A percentile compares a stretch with the other conserved stretches of the same genome.
Conservation (phyloP, 2,329 filamentous ascomycete genomes). For the Paecilomyces sp. region DNA sequence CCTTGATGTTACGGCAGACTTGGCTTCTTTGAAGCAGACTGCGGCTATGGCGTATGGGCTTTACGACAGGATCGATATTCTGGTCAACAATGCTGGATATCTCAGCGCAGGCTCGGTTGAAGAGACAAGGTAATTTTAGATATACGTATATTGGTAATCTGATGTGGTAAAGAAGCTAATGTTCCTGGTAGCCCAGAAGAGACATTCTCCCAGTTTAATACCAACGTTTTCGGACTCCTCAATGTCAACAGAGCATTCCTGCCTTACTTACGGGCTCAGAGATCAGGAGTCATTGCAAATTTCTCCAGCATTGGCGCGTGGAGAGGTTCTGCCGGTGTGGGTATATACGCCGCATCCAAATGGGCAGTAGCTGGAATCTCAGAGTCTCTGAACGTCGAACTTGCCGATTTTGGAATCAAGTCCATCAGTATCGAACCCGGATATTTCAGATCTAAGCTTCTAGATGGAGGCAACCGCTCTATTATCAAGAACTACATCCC, state of each 20-base stretch:
- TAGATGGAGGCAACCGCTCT: constrained; percentile 1
- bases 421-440: constrained; percentile 12
- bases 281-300: constrained; percentile 28
- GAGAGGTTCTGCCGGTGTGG: constrained; percentile 16
- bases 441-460: constrained; percentile 11
- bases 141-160: background rate
- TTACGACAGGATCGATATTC: constrained; percentile 22
- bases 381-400: constrained; percentile 2
- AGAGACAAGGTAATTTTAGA: constrained; percentile 15
- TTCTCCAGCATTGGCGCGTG: constrained; percentile 27
- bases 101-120: constrained; percentile 19
- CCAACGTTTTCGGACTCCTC: constrained; percentile 32
- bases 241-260: constrained; percentile 29
- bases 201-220: constrained; percentile 22
- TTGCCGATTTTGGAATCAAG: constrained; percentile 10
- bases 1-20: constrained; percentile 17
- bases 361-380: background rate
- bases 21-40: constrained; percentile 11
- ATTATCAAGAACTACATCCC: background rate
- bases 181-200: constrained; percentile 9
- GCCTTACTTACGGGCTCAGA: constrained; percentile 26
- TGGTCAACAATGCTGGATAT: constrained; percentile 29
- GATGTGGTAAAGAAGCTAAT: background rate
- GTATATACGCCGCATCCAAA: constrained; percentile 31
- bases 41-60: constrained; percentile 11